Base-by-base conservation (phyloP, 2,329 filamentous ascomycete genomes). In the Geosmithia flava region DNA sequence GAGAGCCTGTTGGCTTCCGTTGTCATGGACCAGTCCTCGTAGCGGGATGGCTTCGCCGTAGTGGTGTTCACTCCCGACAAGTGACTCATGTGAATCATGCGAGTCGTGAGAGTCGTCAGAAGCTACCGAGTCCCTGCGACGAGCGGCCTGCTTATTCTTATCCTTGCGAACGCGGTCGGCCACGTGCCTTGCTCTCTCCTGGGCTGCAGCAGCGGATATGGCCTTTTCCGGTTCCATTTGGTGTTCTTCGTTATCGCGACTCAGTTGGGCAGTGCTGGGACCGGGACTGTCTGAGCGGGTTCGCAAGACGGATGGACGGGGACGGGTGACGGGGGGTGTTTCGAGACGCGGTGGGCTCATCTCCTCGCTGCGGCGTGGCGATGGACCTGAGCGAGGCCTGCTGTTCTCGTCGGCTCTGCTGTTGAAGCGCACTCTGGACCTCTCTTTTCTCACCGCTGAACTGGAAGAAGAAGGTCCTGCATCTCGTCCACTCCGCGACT, bases 361-460 rank as follows among this genome's bases (percentile, higher is more conserved):
- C 33, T 37, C 33, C 13, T 37, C 33, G 33, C 33, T 37, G 33
- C 33, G 33, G 11, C 33, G 33, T 37, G 33, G 33, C 11, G 33
- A 37, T 13, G 33, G 33, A 11, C 17, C 41, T 42, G 41, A 44
- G 19, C 20, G 43, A 13, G 16, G 43, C 8, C 27, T 23, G 43
- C 43, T 42, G 40, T 10, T 42, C 40, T 55, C 58, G 17, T 55
- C 66, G 27, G 68, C 66, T 49, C 62, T 67, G 58, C 69, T 73
- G 55, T 72, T 72, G 53, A 73, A 73, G 7, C 70, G 64, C 27
- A 73, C 70, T 27, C 70, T 66, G 2, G 66, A 68, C 52, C 71
- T 73, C 51, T 73, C 70, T 45, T 63, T 68, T 54, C 62, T 69
- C 41, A 50, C 19, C 7, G 37, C 33, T 37, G 33, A 37, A 37